Evolutionary conservation across 352 stramenopile species (phyloP), one percentile per base, ranked within the genome.

Genomic region (Pythium catenulatum): DNA sequence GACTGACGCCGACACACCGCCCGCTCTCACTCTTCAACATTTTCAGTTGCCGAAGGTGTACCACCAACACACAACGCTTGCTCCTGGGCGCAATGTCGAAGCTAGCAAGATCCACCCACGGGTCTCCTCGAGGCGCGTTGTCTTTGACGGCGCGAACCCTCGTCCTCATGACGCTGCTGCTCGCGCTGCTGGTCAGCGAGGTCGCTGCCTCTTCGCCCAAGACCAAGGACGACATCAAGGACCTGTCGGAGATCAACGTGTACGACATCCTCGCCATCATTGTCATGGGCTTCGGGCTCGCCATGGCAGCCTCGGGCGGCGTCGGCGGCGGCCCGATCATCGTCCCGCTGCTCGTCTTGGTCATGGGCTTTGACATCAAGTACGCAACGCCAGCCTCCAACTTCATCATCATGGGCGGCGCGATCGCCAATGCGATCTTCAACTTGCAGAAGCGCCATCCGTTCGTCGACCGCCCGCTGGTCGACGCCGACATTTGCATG

Each of bases 351-450:
- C 92, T 96, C 85, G 90, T 95, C 77, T 78, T 95, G 43, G 86
- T 95, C 77, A 95, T 96, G 92, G 76, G 90, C 69, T 96, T 96
- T 63, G 90, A 96, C 68, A 94, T 96, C 77, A 96, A 96, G 82
- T 91, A 89, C 63, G 92, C 91, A 30, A 96, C 92, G 48, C 92
- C 93, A 17, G 91, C 91, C 45, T 93, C 90, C 43, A 96, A 95
- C 84, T 86, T 96, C 41, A 90, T 93, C 87, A 95, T 96, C 86
- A 91, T 96, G 37, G 93, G 92, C 66, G 93, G 92, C 32, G 92
- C 92, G 23, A 87, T 95, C 41, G 93, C 93, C 34, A 96, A 96
- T 65, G 91, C 93, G 11, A 91, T 90, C 59, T 95, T 95, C 81
- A 95, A 96, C 73, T 45, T 95, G 73, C 92, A 86, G 73, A 95